These are phyloP conservation scores for Ascodesmis nigricans DNA, from an alignment of 495 filamentous ascomycete genomes.

Conservation along the genomic window DNA sequence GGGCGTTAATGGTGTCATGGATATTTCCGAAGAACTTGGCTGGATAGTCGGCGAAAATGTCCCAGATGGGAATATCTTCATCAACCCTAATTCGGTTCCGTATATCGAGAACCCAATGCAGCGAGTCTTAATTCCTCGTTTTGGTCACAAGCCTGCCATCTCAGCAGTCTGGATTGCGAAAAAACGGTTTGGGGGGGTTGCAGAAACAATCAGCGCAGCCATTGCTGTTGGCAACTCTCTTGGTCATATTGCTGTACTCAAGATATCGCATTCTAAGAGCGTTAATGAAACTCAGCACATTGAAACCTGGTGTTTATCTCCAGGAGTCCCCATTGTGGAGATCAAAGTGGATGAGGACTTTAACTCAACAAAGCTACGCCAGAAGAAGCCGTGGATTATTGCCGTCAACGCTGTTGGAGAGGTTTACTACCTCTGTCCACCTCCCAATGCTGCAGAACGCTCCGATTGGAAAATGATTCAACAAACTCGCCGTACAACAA, in stretches of 20 bases:
- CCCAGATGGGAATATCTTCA: slow-evolving; percentile 13
- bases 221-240: slow-evolving; percentile 68
- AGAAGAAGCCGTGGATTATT: slow-evolving; percentile 61
- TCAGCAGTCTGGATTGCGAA: slow-evolving; percentile 87
- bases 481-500: slow-evolving; percentile 29
- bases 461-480: slow-evolving; percentile 37
- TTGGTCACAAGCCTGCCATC: slow-evolving; percentile 26
- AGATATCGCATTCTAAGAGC: slow-evolving; percentile 46
- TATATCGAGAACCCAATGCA: slow-evolving; percentile 7
- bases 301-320: slow-evolving; percentile 69
- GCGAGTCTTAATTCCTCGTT: no score
- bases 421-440: slow-evolving; percentile 50
- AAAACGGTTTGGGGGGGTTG: slow-evolving; percentile 34
- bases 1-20: slow-evolving; percentile 16
- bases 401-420: slow-evolving; percentile 83
- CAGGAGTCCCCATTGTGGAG: slow-evolving; percentile 75
- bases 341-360: slow-evolving; percentile 71
- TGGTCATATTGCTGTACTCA: slow-evolving; percentile 40
- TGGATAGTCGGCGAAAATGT: slow-evolving; percentile 21
- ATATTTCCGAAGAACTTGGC: slow-evolving; percentile 20
- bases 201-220: slow-evolving; percentile 50
- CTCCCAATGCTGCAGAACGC: slow-evolving; percentile 29
- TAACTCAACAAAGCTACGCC: slow-evolving; percentile 39
- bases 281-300: slow-evolving; percentile 34
- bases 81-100: slow-evolving; percentile 13